Conservation (phyloP, 2,329 filamentous ascomycete species). For the Phialemonium atrogriseum region DNA sequence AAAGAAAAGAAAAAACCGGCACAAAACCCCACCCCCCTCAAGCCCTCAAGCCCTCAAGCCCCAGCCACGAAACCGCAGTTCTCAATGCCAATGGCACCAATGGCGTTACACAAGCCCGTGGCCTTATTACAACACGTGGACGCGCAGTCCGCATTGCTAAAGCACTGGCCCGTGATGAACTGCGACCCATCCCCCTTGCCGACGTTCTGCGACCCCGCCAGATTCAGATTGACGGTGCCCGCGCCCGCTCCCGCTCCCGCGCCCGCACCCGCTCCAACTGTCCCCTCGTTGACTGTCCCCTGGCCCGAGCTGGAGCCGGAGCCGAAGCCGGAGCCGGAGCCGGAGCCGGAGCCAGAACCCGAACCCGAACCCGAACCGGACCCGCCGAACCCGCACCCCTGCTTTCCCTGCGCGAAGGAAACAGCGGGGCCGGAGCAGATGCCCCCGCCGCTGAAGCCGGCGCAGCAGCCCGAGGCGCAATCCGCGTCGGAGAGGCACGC, state of each 20-base stretch:
- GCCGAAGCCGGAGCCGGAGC: background rate
- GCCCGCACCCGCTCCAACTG: background rate
- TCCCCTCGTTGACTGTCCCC: background rate
- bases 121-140: conserved; percentile 18
- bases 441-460: conserved; percentile 15
- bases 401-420: conserved; percentile 18
- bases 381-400: conserved; percentile 17
- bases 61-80: conserved; percentile 1
- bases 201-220: conserved; percentile 14
- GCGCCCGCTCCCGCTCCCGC: background rate
- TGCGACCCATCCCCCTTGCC: conserved; percentile 21
- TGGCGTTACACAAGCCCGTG: conserved; percentile 1
- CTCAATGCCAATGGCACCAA: conserved; percentile 2
- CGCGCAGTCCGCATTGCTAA: conserved; percentile 21
- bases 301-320: background rate
- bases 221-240: background rate
- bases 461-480: conserved; percentile 21
- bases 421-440: conserved; percentile 18
- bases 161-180: conserved; percentile 25
- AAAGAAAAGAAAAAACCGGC: too few species aligned
- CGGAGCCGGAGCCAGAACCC: background rate
- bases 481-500: conserved; percentile 18
- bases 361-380: too few species aligned
- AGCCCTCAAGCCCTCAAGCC: background rate
- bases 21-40: too few species aligned